Evolutionary conservation across 345 rosid species (phyloP), one percentile per base, ranked within the genome.

Genomic region (Gossypium sturtianum): DNA sequence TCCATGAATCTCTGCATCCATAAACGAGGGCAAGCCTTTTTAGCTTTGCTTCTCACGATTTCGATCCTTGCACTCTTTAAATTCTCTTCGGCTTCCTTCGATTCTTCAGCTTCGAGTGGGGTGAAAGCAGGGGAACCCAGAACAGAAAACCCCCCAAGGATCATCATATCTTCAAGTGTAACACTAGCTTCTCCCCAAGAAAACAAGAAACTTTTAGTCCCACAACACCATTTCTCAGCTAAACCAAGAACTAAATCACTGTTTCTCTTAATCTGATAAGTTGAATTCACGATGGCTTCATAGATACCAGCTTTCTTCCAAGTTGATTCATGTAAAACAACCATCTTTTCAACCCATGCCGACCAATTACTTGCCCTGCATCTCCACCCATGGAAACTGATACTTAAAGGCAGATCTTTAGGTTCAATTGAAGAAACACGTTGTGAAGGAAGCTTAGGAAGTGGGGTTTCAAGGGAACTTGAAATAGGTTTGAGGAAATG

Each of bases 181-280:
- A 85, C 29, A 1, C 84, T 79, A 0, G 80, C 84, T 81, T 83
- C 83, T 13, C 83, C 86, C 83, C 78, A 83, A 10, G 84, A 49
- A 44, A 81, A 85, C 19, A 81, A 45, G 74, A 83, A 85, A 8
- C 83, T 71, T 58, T 83, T 81, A 11, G 82, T 83, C 7, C 77
- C 79, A 1, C 79, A 72, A 48, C 77, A 77, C 83, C 83, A 83
- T 73, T 53, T 83, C 76, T 79, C 77, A 1, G 76, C 85, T 61
- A 83, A 25, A 29, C 77, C 80, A 16, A 81, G 29, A 66, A 85
- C 22, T 75, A 81, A 81, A 29, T 62, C 78, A 49, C 0, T 11
- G 66, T 79, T 51, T 64, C 44, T 79, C 13, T 60, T 34, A 27
- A 85, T 66, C 48, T 38, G 27, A 3, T 75, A 73, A 1, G 74